Conservation (phyloP, 2,329 filamentous ascomycete species). For the Chaetomiaceae sp. region DNA sequence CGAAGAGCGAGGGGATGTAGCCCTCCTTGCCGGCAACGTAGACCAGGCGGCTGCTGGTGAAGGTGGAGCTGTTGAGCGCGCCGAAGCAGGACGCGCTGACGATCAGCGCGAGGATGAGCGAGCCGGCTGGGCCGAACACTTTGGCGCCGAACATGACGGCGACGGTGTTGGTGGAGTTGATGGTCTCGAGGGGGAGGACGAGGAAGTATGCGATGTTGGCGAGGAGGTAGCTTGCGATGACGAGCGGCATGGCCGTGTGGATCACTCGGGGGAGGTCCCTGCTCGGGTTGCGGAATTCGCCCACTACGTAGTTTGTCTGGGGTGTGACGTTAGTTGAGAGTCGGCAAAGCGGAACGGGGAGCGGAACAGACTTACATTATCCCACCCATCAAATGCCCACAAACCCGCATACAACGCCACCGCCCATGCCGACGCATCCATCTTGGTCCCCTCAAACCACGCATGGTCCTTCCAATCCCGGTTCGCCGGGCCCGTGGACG, state of each 20-base stretch:
- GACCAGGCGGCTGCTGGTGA: constrained; percentile 85
- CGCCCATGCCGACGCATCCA: constrained; percentile 79
- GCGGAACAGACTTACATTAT: constrained; percentile 65
- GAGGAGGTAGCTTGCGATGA: constrained; percentile 84
- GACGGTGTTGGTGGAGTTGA: constrained; percentile 90
- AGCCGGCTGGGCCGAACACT: constrained; percentile 81
- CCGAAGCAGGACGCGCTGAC: constrained; percentile 92
- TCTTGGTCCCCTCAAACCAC: constrained; percentile 86
- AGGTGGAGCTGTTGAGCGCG: constrained; percentile 88
- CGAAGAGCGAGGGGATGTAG: constrained; percentile 80
- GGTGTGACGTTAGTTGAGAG: constrained; percentile 26
- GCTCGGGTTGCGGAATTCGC: constrained; percentile 88
- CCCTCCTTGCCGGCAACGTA: constrained; percentile 95
- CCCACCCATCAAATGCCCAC: constrained; percentile 99
- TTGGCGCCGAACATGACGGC: constrained; percentile 88
- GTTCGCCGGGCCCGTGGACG: constrained; percentile 69
- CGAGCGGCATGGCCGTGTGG: constrained; percentile 91
- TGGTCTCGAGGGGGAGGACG: constrained; percentile 73
- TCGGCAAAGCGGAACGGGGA: background rate
- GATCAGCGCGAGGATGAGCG: constrained; percentile 79
- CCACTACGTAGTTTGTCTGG: constrained; percentile 94
- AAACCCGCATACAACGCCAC: constrained; percentile 91
- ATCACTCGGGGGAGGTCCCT: constrained; percentile 91
- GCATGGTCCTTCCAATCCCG: constrained; percentile 79
- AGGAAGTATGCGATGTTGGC: constrained; percentile 94